A percentile compares a stretch with the other conserved stretches of the same genome.
phyloP scores from a whole-genome alignment of 495 filamentous ascomycete species.

The Glutinoglossum americanum region DNA sequence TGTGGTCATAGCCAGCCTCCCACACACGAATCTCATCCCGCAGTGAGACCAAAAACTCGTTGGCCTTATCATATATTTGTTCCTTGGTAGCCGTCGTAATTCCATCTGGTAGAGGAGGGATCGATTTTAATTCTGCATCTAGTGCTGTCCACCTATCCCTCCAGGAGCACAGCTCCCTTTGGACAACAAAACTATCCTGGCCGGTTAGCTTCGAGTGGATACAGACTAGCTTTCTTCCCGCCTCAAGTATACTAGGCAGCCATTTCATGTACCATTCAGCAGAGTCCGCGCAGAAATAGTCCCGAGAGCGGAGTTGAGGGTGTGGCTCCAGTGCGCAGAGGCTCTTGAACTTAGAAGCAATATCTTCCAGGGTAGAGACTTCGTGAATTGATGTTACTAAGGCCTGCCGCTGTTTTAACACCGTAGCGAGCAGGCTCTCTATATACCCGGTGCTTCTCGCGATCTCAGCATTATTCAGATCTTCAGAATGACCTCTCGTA shows the following conservation, averaged over 20 bases:
- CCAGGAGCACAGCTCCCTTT: slow-evolving; percentile 25
- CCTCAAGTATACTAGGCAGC: slow-evolving; percentile 26
- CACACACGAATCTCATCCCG: slow-evolving; percentile 20
- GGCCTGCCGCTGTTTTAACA: slow-evolving; percentile 38
- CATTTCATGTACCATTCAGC: slow-evolving; percentile 12
- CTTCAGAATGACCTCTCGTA: slow-evolving; percentile 51
- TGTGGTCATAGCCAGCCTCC: slow-evolving; percentile 26
- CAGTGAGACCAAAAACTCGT: slow-evolving; percentile 8
- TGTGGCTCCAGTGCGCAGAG: slow-evolving; percentile 19
- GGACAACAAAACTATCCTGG: slow-evolving; percentile 20
- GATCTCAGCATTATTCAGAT: slow-evolving; percentile 59
- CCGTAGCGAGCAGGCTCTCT: slow-evolving; percentile 53
- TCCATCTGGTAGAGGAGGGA: slow-evolving; percentile 31
- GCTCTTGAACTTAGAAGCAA: slow-evolving; percentile 8
- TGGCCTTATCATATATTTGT: slow-evolving; percentile 14
- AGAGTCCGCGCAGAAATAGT: neutral
- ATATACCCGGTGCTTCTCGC: slow-evolving; percentile 56
- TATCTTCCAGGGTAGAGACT: slow-evolving; percentile 20
- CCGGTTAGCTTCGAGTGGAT: slow-evolving; percentile 39
- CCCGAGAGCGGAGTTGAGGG: neutral
- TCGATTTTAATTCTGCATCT: slow-evolving; percentile 19
- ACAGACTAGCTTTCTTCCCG: slow-evolving; percentile 25
- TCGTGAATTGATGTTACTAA: slow-evolving; percentile 6
- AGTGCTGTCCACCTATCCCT: slow-evolving; percentile 23
- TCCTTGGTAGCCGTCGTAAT: neutral